These are phyloP conservation scores for Magnolia sinica DNA, from an alignment of 164 flowering plant species.

Conservation along the genomic window DNA sequence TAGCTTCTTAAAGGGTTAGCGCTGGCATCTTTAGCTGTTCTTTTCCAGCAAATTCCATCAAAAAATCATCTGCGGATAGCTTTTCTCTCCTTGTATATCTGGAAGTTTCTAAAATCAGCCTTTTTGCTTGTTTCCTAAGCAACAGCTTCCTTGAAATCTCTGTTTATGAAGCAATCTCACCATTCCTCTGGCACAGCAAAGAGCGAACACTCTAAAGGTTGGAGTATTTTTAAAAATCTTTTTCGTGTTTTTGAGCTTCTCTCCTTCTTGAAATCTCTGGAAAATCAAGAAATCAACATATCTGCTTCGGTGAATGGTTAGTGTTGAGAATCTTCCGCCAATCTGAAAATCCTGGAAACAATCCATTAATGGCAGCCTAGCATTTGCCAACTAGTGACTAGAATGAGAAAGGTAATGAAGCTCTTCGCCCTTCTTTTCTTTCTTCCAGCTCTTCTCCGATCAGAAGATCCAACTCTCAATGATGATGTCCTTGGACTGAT, in stretches of 20 bases:
- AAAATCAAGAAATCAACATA: neutral
- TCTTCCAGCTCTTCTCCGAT: slow-evolving; percentile 21
- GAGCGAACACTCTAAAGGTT: neutral
- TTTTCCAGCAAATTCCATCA: neutral
- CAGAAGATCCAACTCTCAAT: slow-evolving; percentile 54
- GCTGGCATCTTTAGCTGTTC: neutral
- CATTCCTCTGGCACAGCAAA: neutral
- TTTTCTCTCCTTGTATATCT: neutral
- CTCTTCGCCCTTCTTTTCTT: slow-evolving; percentile 10
- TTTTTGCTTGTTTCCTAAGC: neutral
- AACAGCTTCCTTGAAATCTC: neutral
- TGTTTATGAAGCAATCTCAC: neutral
- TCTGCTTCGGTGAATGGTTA: neutral
- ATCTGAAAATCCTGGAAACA: neutral
- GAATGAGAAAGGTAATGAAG: slow-evolving; percentile 15
- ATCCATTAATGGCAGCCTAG: slow-evolving; percentile 15
- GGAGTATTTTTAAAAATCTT: neutral
- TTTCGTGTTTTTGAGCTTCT: neutral
- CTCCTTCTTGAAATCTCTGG: neutral
- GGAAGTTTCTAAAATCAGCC: neutral
- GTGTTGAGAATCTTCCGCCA: neutral
- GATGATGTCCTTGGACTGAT: slow-evolving; percentile 87
- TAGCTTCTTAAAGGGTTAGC: neutral
- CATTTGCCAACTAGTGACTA: neutral
- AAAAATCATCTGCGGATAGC: neutral